Evolutionary conservation across 164 flowering plant species (phyloP), one percentile per base, ranked within the genome.

Genomic region (Vitis rotundifolia): DNA sequence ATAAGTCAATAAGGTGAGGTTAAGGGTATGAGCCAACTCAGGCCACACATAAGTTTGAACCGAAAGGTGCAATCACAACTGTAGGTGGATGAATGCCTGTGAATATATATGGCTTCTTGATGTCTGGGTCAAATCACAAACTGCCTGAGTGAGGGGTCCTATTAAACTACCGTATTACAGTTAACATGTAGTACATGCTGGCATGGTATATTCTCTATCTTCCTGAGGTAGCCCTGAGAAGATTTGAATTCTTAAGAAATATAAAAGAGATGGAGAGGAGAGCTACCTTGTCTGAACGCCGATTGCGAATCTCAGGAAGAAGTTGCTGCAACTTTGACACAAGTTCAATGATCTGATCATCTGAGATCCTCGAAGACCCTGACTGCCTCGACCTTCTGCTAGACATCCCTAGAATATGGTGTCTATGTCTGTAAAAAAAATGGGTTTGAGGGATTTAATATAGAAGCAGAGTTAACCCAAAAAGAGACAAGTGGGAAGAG

Each of bases 271-370:
- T 37, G 7, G 71, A 55, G 51, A 12, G 10, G 59, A n/a, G 31
- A 44, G 29, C 3, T 76, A 88, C 92, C 89, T 83, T 84, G 72
- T 84, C 78, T 0, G 89, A 75, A 59, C 78, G 84, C 54, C 83
- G 73, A 19, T 72, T 53, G 13, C 82, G 87, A 59, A 86, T 75
- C 79, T 86, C 87, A 28, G 92, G 90, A 29, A 88, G 81, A 56
- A 85, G 82, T 61, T 87, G 84, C 51, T 87, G 87, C 49, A 88
- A 72, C 75, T 83, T 88, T 71, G 85, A 78, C 9, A 86, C 78
- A 12, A 88, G 86, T 11, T 86, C 86, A 44, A 79, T 78, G 70
- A 86, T 86, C 77, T 88, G 88, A 69, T 85, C 87, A 66, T 88
- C 90, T 0, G 74, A 65, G 77, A 82, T 82, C 69, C 87, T 82